A percentile compares a stretch with the other conserved stretches of the same genome.
Evolutionary conservation across 169 alveolate genomes (phyloP).

Genomic region (Plasmodium cynomolgi): DNA sequence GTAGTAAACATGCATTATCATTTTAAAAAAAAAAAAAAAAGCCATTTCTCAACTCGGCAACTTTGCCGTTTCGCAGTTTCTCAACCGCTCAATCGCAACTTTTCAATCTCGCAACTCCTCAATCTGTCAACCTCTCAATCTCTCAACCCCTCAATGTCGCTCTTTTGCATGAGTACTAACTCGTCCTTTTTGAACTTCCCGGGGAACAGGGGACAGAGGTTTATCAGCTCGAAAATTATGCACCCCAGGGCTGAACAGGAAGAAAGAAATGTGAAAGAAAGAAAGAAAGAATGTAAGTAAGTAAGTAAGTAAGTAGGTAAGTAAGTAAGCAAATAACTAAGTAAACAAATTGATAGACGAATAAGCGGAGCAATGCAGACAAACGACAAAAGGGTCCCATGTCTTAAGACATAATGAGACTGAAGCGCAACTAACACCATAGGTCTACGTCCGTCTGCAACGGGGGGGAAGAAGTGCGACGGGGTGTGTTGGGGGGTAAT

Average conservation of each 20-base stretch:
- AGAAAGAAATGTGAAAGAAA: not conserved
- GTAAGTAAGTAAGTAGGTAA: no score
- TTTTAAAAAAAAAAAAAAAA: not conserved
- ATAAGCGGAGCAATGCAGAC: not conserved
- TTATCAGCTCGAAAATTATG: constrained; percentile 66
- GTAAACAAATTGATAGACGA: not conserved
- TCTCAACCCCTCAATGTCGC: not conserved
- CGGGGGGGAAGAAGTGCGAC: not conserved
- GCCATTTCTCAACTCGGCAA: not conserved
- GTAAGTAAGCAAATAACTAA: no score
- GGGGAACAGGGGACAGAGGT: constrained; percentile 64
- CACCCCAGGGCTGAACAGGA: constrained; percentile 56
- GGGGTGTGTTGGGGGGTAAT: not conserved
- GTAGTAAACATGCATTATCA: not conserved
- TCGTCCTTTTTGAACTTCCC: constrained; percentile 69
- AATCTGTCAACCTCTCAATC: no score
- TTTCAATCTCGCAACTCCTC: not conserved
- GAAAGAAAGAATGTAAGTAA: not conserved
- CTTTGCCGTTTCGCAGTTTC: constrained; percentile 37
- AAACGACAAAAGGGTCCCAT: not conserved
- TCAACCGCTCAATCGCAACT: no score
- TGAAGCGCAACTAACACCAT: constrained; percentile 61
- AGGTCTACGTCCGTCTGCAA: constrained; percentile 69
- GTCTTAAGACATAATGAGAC: not conserved
- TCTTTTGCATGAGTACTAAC: not conserved